Base-by-base conservation (phyloP, 148 eudicot species). In the Persicaria tinctoria region DNA sequence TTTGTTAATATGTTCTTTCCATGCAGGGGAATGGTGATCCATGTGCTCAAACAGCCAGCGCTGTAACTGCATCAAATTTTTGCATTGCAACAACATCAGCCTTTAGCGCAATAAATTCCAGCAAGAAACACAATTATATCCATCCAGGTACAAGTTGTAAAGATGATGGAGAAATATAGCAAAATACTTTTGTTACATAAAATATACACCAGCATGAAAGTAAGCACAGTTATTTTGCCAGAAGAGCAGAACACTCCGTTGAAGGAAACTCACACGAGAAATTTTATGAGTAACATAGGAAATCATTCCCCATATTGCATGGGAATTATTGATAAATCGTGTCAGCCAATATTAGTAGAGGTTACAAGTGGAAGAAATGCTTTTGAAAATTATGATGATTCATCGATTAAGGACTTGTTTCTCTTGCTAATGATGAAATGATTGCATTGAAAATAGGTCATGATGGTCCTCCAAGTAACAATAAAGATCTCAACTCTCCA, bases 271-370 rank as follows among this genome's bases (percentile, higher is more conserved):
- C 46, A 74, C 49, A 11, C 51, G 23, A 18, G 45, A 41, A 68
- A 72, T 46, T 73, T 63, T 54, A 56, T 50, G 8, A 49, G 63
- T 62, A 60, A 54, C 50, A 77, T 44, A 32, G 53, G 77, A 76
- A 69, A 50, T 60, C 70, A 76, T 63, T 17, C 75, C 59, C 57
- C 78, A 79, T 75, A 71, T 77, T 32, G 68, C 14, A 17, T 49
- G 70, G 81, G 82, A 45, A 72, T 48, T 32, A 32, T 32, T 73
- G 81, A 84, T 66, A 73, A 82, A 47, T 70, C 70, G 14, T 78
- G 55, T 73, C 78, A 41, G 73, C 75, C 57, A 46, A 51, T 76
- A n/a, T 79, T 75, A 47, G 62, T 75, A 72, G 76, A 84, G 27
- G 46, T 74, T 78, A 73, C 73, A 70, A 62, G 76, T 56, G 46